Base-by-base conservation (phyloP, 2,329 filamentous ascomycete species). In the Aureobasidium subglaciale region DNA sequence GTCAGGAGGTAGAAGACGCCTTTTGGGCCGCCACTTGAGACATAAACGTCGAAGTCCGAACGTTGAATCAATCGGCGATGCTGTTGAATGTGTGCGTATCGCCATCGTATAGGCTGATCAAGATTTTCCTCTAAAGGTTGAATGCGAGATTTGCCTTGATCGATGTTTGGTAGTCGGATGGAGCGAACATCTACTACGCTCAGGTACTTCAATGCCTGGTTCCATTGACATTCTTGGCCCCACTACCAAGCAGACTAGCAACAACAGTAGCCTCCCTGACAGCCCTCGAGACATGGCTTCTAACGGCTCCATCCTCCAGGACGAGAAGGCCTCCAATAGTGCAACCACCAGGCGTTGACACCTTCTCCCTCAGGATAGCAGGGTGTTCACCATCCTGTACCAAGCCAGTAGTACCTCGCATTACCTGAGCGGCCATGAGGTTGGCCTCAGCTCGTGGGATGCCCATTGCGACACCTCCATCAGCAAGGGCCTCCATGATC, bases 381-480 rank as follows among this genome's bases (percentile, higher is more conserved):
- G 88, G 88, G 68, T 91, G 87, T 67, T 90, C 86, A 13, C 86
- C 86, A 55, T 71, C 78, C 55, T 88, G 75, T 10, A 91, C 82
- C 63, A 91, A 65, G 0, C 80, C 82, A 0, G 87, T 85, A 0
- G 85, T 83, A 20, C 88, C 88, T 61, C 81, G 78, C 85, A 90
- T 89, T 11, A 84, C 83, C 74, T 92, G 88, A 1, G 87, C 85
- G 24, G 87, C 87, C 86, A 92, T 90, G 59, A 81, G 74, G 67
- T 84, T 83, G 1, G 87, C 87, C 66, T 90, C 86, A 2, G 78
- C 80, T 45, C 87, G 77, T 4, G 87, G 86, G 29, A 92, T 66
- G 0, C 88, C 88, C 84, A 90, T 88, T 13, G 87, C 86, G 1
- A 92, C 86, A 4, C 83, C 87, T 6, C 87, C 88, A 63, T 91